Percentiles rank a stretch among this genome's conserved stretches.
phyloP scores from a whole-genome alignment of 2,329 filamentous ascomycete genomes.

The Fusarium sp. region DNA sequence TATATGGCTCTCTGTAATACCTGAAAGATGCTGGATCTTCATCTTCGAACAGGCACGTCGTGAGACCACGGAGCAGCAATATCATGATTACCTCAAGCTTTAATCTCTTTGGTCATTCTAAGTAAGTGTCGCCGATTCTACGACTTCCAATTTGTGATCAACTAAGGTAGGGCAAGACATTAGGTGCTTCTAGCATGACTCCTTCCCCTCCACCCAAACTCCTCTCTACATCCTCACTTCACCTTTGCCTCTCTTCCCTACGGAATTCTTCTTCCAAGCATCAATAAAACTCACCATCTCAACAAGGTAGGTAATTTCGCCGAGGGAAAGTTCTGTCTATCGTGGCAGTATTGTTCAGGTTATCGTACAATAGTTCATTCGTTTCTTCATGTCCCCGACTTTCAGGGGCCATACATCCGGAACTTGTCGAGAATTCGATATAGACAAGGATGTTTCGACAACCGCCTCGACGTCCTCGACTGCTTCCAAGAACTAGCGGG shows the following conservation, averaged over 20 bases:
- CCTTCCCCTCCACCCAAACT: slow-evolving; percentile 31
- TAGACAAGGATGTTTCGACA: slow-evolving; percentile 20
- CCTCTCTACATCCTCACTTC: slow-evolving; percentile 14
- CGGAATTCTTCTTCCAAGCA: slow-evolving; percentile 33
- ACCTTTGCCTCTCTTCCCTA: slow-evolving; percentile 36
- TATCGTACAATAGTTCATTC: slow-evolving; percentile 33
- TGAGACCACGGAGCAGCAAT: background rate
- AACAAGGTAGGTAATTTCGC: slow-evolving; percentile 5
- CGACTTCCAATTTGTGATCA: background rate
- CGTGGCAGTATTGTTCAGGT: slow-evolving; percentile 21
- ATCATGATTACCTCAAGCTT: background rate
- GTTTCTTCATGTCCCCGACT: slow-evolving; percentile 18
- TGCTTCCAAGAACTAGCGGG: slow-evolving; percentile 5
- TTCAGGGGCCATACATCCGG: background rate
- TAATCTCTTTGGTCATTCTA: background rate
- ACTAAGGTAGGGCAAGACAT: background rate
- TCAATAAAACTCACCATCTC: slow-evolving; percentile 30
- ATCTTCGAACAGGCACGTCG: background rate
- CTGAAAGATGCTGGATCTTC: background rate
- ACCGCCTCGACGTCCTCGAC: slow-evolving; percentile 14
- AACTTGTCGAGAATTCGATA: background rate
- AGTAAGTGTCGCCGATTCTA: background rate
- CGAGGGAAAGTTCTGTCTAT: slow-evolving; percentile 5
- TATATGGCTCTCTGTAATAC: background rate
- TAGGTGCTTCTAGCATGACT: slow-evolving; percentile 23